Evolutionary conservation across 2,329 filamentous ascomycete genomes (phyloP).

Genomic region (Ceratocystis cubensis): DNA sequence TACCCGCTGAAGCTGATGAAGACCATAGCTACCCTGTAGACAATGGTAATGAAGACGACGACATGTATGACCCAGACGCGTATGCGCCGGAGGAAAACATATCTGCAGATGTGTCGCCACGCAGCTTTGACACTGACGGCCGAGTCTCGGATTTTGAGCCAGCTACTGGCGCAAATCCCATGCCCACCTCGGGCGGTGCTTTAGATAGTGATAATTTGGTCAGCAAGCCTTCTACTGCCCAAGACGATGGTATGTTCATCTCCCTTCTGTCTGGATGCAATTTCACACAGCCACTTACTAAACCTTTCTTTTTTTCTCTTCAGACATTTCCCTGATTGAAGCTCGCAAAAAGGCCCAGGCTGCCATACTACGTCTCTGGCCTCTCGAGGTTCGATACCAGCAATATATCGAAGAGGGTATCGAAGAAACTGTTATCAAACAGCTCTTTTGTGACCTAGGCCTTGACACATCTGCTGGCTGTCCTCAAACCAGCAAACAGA

Average conservation of each 20-base stretch:
- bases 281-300: background rate
- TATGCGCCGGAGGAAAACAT: constrained; percentile 12
- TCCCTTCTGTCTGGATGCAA: background rate
- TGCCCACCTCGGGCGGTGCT: constrained; percentile 6
- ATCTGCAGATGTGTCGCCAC: constrained; percentile 1
- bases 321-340: constrained; percentile 25
- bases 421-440: constrained; percentile 47
- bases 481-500: background rate
- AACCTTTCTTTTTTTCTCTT: background rate
- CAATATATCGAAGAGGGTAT: constrained; percentile 64
- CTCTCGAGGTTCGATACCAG: constrained; percentile 58
- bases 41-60: constrained; percentile 21
- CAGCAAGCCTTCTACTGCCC: background rate
- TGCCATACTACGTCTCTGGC: constrained; percentile 52
- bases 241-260: constrained; percentile 9
- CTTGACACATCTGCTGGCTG: constrained; percentile 34
- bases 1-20: constrained; percentile 9
- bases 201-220: constrained; percentile 7
- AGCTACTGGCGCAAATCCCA: background rate
- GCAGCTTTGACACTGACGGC: constrained; percentile 16
- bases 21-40: background rate
- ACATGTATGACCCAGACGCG: constrained; percentile 19
- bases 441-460: constrained; percentile 56
- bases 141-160: constrained; percentile 8
- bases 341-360: constrained; percentile 49